These are phyloP conservation scores for Arxiozyma telluris DNA, from an alignment of 1,139 yeast species.

Conservation along the genomic window DNA sequence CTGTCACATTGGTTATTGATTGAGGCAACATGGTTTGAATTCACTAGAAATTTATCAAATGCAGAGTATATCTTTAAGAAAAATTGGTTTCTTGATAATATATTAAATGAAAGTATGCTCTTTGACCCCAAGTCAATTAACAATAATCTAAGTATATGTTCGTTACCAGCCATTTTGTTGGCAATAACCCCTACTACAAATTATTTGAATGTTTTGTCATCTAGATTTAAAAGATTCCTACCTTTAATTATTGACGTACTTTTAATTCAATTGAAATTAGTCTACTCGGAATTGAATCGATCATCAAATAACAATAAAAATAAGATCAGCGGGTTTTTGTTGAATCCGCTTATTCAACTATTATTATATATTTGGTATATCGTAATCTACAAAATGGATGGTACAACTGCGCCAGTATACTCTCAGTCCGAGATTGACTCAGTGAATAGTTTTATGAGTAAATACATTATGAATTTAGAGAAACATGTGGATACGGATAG, in stretches of 20 bases:
- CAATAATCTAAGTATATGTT: constrained; percentile 16
- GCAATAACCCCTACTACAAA: constrained; percentile 1
- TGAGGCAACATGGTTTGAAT: constrained; percentile 23
- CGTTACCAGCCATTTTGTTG: constrained; percentile 14
- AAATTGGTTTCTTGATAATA: constrained; percentile 12
- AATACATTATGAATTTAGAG: constrained; percentile 13
- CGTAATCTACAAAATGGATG: constrained; percentile 7
- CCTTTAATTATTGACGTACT: constrained; percentile 16
- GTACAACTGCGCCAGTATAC: neutral
- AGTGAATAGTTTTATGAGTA: constrained; percentile 14
- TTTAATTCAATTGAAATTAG: constrained; percentile 16
- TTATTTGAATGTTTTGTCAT: neutral
- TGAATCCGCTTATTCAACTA: constrained; percentile 19
- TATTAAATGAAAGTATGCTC: neutral
- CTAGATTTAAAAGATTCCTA: constrained; percentile 5
- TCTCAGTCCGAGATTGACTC: constrained; percentile 8
- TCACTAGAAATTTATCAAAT: constrained; percentile 10
- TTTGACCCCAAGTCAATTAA: constrained; percentile 10
- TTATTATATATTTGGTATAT: constrained; percentile 17
- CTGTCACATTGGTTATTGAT: constrained; percentile 20
- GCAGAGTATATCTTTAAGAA: constrained; percentile 10
- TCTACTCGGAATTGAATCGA: constrained; percentile 11
- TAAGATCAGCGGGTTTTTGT: constrained; percentile 9
- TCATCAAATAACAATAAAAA: neutral
- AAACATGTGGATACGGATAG: constrained; percentile 15